Evolutionary conservation across 768 basidiomycete species (phyloP).

Genomic region (Lyophyllum shimeji): DNA sequence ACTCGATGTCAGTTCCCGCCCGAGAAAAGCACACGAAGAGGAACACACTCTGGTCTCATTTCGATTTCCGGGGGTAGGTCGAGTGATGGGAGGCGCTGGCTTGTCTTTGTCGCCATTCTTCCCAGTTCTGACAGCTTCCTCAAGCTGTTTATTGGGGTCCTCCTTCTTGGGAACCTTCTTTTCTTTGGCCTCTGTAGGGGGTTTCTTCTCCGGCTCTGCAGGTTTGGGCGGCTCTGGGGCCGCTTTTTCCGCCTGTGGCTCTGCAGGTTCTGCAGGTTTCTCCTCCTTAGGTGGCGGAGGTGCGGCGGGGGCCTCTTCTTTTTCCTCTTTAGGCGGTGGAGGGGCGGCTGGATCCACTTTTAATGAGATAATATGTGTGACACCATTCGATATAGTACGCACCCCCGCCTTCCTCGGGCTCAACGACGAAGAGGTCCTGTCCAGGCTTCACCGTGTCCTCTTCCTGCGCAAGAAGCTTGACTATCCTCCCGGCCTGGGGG

Average conservation of each 20-base stretch:
- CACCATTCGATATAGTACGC: constrained; percentile 22
- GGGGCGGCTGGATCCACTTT: constrained; percentile 20
- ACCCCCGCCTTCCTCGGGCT: constrained; percentile 71
- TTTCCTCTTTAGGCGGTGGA: constrained; percentile 33
- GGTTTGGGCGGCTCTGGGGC: constrained; percentile 45
- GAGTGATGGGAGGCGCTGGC: constrained; percentile 25
- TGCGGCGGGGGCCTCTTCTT: constrained; percentile 13
- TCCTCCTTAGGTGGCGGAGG: constrained; percentile 37
- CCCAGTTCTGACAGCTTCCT: constrained; percentile 27
- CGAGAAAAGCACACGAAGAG: background rate
- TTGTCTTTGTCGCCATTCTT: constrained; percentile 27
- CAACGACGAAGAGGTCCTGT: constrained; percentile 90
- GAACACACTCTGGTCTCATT: constrained; percentile 79
- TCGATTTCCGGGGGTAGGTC: constrained; percentile 49
- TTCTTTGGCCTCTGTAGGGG: constrained; percentile 22
- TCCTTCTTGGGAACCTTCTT: constrained; percentile 26
- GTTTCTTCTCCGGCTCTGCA: constrained; percentile 30
- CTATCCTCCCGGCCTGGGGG: constrained; percentile 82
- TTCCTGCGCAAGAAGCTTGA: constrained; percentile 83
- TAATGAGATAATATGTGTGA: background rate
- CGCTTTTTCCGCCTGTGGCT: constrained; percentile 48
- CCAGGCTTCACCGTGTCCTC: constrained; percentile 95
- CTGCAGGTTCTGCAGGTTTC: constrained; percentile 41
- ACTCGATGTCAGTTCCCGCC: background rate
- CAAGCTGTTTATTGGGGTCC: constrained; percentile 25